Conservation (phyloP, 2,329 filamentous ascomycete species). For the Calonectria crousiana region DNA sequence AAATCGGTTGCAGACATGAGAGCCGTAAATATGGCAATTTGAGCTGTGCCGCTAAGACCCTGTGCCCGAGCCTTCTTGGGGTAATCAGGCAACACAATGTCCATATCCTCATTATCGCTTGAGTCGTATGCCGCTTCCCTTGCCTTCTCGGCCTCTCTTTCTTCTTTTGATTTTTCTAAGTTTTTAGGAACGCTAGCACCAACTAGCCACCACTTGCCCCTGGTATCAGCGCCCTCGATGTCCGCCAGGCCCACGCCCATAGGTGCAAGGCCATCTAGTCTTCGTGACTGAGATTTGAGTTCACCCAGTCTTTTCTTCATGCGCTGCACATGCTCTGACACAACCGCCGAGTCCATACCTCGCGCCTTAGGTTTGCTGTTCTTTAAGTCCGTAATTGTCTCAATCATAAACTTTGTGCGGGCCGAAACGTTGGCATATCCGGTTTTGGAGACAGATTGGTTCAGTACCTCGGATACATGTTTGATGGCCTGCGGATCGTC, state of each 20-base stretch:
- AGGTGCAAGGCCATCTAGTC: slow-evolving; percentile 81
- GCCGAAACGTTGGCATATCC: slow-evolving; percentile 82
- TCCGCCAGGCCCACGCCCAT: slow-evolving; percentile 85
- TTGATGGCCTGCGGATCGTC: slow-evolving; percentile 92
- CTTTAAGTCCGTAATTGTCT: slow-evolving; percentile 93
- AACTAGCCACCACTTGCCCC: slow-evolving; percentile 98
- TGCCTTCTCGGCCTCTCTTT: slow-evolving; percentile 45
- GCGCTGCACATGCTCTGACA: slow-evolving; percentile 84
- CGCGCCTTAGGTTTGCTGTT: slow-evolving; percentile 90
- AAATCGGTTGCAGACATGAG: slow-evolving; percentile 88
- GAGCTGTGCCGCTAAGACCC: slow-evolving; percentile 87
- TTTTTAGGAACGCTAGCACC: slow-evolving; percentile 85
- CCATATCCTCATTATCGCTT: slow-evolving; percentile 61
- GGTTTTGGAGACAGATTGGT: slow-evolving; percentile 75
- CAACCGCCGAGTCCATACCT: slow-evolving; percentile 76
- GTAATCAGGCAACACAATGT: slow-evolving; percentile 73
- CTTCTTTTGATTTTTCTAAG: slow-evolving; percentile 33
- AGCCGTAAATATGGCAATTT: slow-evolving; percentile 91
- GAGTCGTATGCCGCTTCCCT: slow-evolving; percentile 36
- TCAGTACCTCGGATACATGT: slow-evolving; percentile 85
- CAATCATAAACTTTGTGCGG: slow-evolving; percentile 96
- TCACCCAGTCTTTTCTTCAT: slow-evolving; percentile 91
- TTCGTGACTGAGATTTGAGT: slow-evolving; percentile 69
- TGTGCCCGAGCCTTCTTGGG: slow-evolving; percentile 80
- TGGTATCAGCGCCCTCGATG: slow-evolving; percentile 84